A percentile compares a stretch with the other conserved stretches of the same genome.
phyloP scores from a whole-genome alignment of 1,284 basidiomycete species.

The Apiotrichum siamense region DNA sequence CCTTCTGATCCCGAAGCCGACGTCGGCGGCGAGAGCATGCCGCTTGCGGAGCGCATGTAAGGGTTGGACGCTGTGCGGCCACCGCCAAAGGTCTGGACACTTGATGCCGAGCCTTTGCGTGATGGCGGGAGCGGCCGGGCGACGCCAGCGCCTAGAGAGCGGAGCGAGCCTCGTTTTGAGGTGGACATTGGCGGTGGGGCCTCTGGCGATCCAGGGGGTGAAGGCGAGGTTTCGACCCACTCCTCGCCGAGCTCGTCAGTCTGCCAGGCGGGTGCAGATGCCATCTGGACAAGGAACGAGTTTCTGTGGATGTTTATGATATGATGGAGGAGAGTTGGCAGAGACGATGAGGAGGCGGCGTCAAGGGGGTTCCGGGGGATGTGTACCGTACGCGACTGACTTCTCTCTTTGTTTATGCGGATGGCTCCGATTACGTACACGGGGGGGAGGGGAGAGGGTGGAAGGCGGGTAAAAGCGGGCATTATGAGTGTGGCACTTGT shows the following conservation, averaged over 20 bases:
- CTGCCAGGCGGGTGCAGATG: slow-evolving; percentile 59
- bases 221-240: slow-evolving; percentile 57
- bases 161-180: slow-evolving; percentile 34
- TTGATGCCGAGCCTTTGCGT: slow-evolving; percentile 7
- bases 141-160: slow-evolving; percentile 31
- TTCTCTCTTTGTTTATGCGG: no score
- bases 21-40: slow-evolving; percentile 17
- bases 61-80: slow-evolving; percentile 13
- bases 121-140: slow-evolving; percentile 32
- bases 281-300: slow-evolving; percentile 15
- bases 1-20: slow-evolving; percentile 4
- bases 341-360: no score
- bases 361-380: no score
- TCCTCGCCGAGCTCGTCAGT: slow-evolving; percentile 71
- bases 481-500: no score
- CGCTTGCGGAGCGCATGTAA: slow-evolving; percentile 9
- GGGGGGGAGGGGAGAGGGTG: no score
- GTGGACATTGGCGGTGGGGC: slow-evolving; percentile 40
- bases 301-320: not conserved
- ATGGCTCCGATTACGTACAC: no score
- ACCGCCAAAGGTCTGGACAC: slow-evolving; percentile 6
- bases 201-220: slow-evolving; percentile 60
- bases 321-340: not conserved
- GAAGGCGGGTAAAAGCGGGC: no score
- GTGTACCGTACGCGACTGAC: no score